Base-by-base conservation (phyloP, 2,329 filamentous ascomycete genomes). In the Hypoxylon sp. region DNA sequence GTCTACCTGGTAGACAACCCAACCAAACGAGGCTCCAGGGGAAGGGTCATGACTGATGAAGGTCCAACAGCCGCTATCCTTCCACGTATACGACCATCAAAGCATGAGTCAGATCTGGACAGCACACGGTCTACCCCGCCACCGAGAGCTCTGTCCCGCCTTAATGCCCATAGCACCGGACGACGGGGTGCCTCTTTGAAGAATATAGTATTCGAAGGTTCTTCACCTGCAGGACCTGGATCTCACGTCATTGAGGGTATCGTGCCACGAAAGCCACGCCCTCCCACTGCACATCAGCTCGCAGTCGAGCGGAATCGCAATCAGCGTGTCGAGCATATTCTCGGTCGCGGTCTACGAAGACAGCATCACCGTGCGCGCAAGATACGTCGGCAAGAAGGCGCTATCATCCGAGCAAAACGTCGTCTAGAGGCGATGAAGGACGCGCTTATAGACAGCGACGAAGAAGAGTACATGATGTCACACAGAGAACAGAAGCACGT, bases 261-360 rank as follows among this genome's bases (percentile, higher is more conserved):
- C n/a, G 81, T 84, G 38, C 82, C 84, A 19, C 82, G 87, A 63
- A 90, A 93, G 75, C 89, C 90, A 7, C 87, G 93, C 1, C 92
- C 92, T 2, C 87, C 93, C 0, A 96, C 93, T 0, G 91, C 92
- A 36, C 93, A 96, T 78, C 93, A 96, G 79, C 83, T 94, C 41
- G 92, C 92, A 0, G 91, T 96, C 0, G 92, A 94, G 78, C 87
- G 90, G 60, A 94, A 94, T 78, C 86, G 93, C 17, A 91, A 89
- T 67, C 89, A 93, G 74, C 89, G 92, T 5, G 92, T 95, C n/a
- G 91, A 94, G 74, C 91, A 94, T 74, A 92, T 93, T 56, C 86
- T 96, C 14, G 90, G 93, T 72, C 88, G 90, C n/a, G 90, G 91
- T 30, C 82, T 95, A 34, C 88, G 91, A 52, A 86, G 84, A 69